Evolutionary conservation across 2,329 filamentous ascomycete genomes (phyloP).

Genomic region (Penicillium sclerotiorum): DNA sequence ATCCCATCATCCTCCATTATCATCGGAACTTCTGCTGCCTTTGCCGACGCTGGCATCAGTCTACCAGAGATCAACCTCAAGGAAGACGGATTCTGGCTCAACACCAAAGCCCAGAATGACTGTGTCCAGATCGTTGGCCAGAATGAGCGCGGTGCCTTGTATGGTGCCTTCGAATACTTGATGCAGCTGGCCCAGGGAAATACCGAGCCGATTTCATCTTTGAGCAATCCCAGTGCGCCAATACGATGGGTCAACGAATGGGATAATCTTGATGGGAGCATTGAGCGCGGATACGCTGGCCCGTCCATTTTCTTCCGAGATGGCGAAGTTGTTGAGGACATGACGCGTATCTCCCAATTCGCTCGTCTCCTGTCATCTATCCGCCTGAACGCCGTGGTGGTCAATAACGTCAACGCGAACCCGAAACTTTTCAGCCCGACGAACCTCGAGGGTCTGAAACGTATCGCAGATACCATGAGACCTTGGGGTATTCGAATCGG

Average conservation of each 20-base stretch:
- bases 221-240: constrained; percentile 60
- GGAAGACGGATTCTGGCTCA: constrained; percentile 59
- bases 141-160: constrained; percentile 68
- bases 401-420: constrained; percentile 76
- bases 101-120: constrained; percentile 38
- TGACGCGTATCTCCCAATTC: constrained; percentile 63
- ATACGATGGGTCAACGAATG: constrained; percentile 74
- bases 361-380: constrained; percentile 69
- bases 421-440: constrained; percentile 55
- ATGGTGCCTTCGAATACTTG: constrained; percentile 70
- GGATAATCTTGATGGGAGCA: constrained; percentile 69
- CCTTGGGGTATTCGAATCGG: constrained; percentile 69
- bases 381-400: constrained; percentile 65
- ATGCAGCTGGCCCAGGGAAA: constrained; percentile 65
- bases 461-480: constrained; percentile 66
- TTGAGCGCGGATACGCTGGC: constrained; percentile 70
- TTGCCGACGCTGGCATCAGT: not conserved
- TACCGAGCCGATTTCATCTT: constrained; percentile 50
- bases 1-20: not conserved
- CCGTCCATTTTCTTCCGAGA: constrained; percentile 68
- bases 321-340: constrained; percentile 58
- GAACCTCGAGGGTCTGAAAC: constrained; percentile 64
- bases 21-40: not conserved
- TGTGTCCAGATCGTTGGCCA: constrained; percentile 52
- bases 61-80: not conserved